A percentile compares a stretch with the other conserved stretches of the same genome.
Conservation (phyloP, 495 filamentous ascomycete genomes). For the Aspergillus ellipticus region DNA sequence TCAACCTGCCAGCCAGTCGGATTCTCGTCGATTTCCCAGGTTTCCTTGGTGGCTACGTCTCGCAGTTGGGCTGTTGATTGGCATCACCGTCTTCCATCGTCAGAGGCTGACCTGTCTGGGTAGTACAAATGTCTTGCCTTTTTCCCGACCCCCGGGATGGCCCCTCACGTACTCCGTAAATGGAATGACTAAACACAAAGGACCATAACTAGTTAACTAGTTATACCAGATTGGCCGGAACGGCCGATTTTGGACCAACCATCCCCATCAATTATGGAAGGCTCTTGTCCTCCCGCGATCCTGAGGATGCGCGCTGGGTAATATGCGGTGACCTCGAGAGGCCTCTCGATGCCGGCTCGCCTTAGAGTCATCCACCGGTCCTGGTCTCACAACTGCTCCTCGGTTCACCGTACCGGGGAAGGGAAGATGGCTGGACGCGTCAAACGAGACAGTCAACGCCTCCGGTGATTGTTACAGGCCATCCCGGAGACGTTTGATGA, state of each 20-base stretch:
- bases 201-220: no score
- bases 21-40: neutral
- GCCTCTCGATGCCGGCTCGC: neutral
- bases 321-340: neutral
- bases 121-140: neutral
- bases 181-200: neutral
- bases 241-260: neutral
- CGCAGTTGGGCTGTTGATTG: neutral
- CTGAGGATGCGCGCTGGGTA: neutral
- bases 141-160: neutral
- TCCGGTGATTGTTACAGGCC: neutral
- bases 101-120: neutral
- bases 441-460: neutral
- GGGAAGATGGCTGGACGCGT: neutral
- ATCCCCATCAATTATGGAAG: neutral
- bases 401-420: neutral
- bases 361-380: no score
- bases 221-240: neutral
- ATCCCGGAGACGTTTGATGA: neutral
- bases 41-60: neutral
- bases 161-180: neutral
- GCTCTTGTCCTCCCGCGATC: neutral
- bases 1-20: neutral
- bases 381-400: neutral
- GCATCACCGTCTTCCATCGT: neutral